These are phyloP conservation scores for button mushroom (Agaricus bisporus) DNA, from an alignment of 768 basidiomycete species.

Conservation along the genomic window DNA sequence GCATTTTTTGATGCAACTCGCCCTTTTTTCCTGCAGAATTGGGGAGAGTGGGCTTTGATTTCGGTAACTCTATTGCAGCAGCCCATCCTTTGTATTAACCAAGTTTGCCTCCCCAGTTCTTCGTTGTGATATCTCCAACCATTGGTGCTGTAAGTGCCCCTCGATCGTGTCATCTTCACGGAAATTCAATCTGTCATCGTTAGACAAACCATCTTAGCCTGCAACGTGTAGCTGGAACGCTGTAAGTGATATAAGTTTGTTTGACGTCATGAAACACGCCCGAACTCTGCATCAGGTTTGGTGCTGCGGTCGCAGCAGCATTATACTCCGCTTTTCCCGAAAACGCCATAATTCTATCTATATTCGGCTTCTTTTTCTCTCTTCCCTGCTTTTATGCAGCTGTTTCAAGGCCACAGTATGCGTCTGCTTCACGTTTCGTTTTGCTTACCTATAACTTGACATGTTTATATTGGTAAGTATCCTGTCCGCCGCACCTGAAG, in stretches of 20 bases:
- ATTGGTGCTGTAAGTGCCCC: conserved; percentile 64
- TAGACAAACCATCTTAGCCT: conserved; percentile 84
- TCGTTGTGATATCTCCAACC: conserved; percentile 87
- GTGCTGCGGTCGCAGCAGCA: conserved; percentile 68
- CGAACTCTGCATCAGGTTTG: conserved; percentile 42
- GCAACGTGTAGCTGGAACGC: conserved; percentile 80
- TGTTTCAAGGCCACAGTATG: conserved; percentile 70
- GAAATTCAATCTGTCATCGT: conserved; percentile 10
- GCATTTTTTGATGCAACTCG: conserved; percentile 82
- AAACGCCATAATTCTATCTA: conserved; percentile 63
- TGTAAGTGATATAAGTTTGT: conserved; percentile 44
- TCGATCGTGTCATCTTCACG: background rate
- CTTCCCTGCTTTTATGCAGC: conserved; percentile 93
- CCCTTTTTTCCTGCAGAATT: conserved; percentile 71
- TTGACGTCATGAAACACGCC: background rate
- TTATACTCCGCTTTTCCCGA: conserved; percentile 75
- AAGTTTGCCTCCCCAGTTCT: conserved; percentile 44
- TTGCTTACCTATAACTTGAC: conserved; percentile 89
- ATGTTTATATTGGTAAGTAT: conserved; percentile 56
- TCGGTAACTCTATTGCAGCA: conserved; percentile 47
- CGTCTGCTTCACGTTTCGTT: conserved; percentile 73
- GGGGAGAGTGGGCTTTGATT: conserved; percentile 95
- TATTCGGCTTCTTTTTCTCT: conserved; percentile 86
- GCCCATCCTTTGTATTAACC: background rate
- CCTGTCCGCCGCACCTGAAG: background rate